phyloP scores from a whole-genome alignment of 2,329 filamentous ascomycete genomes.

The Beauveria medogensis region DNA sequence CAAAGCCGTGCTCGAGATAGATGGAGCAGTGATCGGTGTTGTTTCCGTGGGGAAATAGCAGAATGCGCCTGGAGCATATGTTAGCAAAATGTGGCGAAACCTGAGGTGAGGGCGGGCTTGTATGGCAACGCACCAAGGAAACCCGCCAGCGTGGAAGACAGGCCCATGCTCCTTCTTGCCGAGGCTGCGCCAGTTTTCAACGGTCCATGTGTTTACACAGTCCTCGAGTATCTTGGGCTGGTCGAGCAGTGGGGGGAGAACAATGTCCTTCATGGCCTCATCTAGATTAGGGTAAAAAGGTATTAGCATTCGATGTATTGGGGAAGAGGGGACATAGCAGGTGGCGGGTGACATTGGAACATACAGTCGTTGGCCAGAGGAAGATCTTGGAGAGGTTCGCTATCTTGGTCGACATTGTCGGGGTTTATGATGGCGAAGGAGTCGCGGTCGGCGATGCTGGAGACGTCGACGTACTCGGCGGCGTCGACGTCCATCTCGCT shows the following conservation, averaged over 20 bases:
- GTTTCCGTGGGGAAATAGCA: constrained; percentile 94
- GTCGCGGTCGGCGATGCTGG: constrained; percentile 41
- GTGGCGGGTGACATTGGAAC: constrained; percentile 18
- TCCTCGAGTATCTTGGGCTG: constrained; percentile 77
- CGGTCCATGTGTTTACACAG: constrained; percentile 73
- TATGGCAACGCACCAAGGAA: constrained; percentile 62
- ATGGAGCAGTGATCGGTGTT: constrained; percentile 90
- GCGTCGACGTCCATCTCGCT: constrained; percentile 50
- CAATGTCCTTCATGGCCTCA: constrained; percentile 76
- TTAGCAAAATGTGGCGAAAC: constrained; percentile 10
- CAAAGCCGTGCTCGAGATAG: constrained; percentile 92
- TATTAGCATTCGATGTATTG: constrained; percentile 15
- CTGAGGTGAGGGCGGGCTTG: background rate
- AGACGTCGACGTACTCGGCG: constrained; percentile 45
- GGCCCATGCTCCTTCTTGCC: constrained; percentile 81
- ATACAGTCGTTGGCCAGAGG: constrained; percentile 46
- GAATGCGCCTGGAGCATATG: constrained; percentile 60
- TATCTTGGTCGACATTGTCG: constrained; percentile 41
- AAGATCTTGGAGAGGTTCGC: constrained; percentile 38
- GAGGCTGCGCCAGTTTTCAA: constrained; percentile 71
- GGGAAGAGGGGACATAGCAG: background rate
- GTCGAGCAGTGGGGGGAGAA: constrained; percentile 62
- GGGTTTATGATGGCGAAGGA: constrained; percentile 47
- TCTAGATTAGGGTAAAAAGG: constrained; percentile 35
- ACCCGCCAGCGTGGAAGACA: constrained; percentile 74